Conservation (phyloP, 441 rosid genomes). For the Pelargonium fulgidum region DNA sequence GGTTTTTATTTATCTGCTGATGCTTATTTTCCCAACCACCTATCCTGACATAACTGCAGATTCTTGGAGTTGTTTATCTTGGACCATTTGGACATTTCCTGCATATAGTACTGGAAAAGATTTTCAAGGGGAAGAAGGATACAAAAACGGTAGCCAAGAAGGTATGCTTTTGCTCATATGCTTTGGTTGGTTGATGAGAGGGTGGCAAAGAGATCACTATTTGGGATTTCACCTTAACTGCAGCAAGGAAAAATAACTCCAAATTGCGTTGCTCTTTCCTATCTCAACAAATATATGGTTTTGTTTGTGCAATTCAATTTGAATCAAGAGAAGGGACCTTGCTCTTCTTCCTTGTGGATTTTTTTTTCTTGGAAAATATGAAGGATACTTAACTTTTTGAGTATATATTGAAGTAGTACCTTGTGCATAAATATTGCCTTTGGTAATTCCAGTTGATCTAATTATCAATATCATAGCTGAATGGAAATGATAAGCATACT, state of each 20-base stretch:
- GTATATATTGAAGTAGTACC: neutral
- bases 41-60: constrained; percentile 33
- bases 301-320: neutral
- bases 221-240: constrained; percentile 1
- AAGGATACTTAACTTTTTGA: neutral
- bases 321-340: neutral
- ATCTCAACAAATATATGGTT: neutral
- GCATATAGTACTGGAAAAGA: constrained; percentile 58
- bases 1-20: neutral
- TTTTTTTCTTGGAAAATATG: neutral
- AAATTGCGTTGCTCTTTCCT: neutral
- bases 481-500: neutral
- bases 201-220: constrained; percentile 5
- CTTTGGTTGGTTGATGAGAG: neutral
- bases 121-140: constrained; percentile 87
- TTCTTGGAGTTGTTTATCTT: constrained; percentile 69
- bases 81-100: constrained; percentile 85
- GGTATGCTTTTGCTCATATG: constrained; percentile 29
- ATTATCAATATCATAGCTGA: neutral
- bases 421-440: neutral
- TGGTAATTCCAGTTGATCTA: neutral
- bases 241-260: neutral
- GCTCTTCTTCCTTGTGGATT: neutral
- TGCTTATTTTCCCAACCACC: neutral
- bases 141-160: constrained; percentile 80